Percentiles rank a stretch among this genome's conserved stretches.
phyloP scores from a whole-genome alignment of 2,329 filamentous ascomycete species.

The Sclerotinia nivalis region DNA sequence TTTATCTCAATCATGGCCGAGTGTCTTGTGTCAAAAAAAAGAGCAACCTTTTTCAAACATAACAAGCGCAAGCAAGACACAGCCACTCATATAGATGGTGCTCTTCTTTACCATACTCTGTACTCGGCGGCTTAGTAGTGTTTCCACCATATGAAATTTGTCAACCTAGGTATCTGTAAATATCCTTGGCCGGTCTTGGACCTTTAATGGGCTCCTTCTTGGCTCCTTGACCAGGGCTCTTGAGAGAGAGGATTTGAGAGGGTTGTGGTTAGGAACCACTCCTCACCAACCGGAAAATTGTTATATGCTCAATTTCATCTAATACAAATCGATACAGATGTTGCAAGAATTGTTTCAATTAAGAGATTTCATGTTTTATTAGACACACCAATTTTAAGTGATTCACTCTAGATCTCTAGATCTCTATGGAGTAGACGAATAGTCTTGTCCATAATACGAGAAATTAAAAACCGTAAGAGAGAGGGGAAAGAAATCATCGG shows the following conservation, averaged over 20 bases:
- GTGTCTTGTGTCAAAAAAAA: background rate
- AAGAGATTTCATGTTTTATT: conserved; percentile 5
- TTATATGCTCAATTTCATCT: background rate
- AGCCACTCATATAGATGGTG: background rate
- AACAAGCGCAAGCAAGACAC: conserved; percentile 2
- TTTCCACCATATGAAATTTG: background rate
- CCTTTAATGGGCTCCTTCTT: conserved; percentile 9
- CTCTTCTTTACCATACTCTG: background rate
- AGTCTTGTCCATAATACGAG: background rate
- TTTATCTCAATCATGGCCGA: background rate
- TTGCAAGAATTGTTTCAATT: conserved; percentile 6
- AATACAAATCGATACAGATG: background rate
- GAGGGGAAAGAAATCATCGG: background rate
- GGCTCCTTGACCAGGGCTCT: background rate
- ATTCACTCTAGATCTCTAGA: background rate
- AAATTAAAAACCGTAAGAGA: background rate
- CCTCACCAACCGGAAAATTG: background rate
- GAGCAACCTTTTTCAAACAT: background rate
- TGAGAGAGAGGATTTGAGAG: background rate
- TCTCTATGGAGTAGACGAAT: background rate
- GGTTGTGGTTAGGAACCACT: background rate
- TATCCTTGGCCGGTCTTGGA: background rate
- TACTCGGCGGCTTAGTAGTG: background rate
- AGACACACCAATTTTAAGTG: background rate
- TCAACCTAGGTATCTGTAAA: background rate